These are phyloP conservation scores for Lactarius vividus DNA, from an alignment of 768 basidiomycete genomes.

Conservation along the genomic window DNA sequence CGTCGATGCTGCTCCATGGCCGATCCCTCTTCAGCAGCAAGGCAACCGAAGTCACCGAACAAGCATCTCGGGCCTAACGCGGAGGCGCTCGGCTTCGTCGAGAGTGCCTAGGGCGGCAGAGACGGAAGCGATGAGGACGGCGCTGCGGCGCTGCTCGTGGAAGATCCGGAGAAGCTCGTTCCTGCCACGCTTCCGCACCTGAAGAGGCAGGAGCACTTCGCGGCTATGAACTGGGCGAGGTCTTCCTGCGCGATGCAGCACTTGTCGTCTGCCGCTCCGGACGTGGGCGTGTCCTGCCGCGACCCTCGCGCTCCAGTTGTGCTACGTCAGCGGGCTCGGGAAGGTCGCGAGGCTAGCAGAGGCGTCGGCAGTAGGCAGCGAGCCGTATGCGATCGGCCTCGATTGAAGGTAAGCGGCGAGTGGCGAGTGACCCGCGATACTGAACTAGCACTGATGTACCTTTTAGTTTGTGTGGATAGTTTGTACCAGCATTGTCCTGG, in stretches of 20 bases:
- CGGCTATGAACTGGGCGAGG: slow-evolving; percentile 52
- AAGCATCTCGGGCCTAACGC: slow-evolving; percentile 88
- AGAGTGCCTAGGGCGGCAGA: slow-evolving; percentile 65
- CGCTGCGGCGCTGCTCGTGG: neutral
- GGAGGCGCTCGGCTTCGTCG: slow-evolving; percentile 82
- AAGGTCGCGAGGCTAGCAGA: too few species aligned
- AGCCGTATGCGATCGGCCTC: slow-evolving; percentile 58
- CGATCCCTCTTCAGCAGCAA: slow-evolving; percentile 83
- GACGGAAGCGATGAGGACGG: slow-evolving; percentile 18
- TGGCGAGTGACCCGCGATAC: neutral
- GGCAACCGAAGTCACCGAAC: slow-evolving; percentile 87
- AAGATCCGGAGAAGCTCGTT: slow-evolving; percentile 18
- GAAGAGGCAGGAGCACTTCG: slow-evolving; percentile 54
- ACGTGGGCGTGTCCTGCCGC: slow-evolving; percentile 82
- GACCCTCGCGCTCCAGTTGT: slow-evolving; percentile 50
- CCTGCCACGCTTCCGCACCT: slow-evolving; percentile 38
- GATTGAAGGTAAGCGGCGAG: slow-evolving; percentile 75
- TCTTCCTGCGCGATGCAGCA: slow-evolving; percentile 42
- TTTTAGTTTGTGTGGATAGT: too few species aligned
- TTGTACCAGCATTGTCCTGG: too few species aligned
- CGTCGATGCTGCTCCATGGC: slow-evolving; percentile 64
- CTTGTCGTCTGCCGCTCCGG: slow-evolving; percentile 74
- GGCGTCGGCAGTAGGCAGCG: too few species aligned
- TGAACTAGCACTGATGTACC: slow-evolving; percentile 1
- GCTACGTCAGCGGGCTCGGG: too few species aligned